These are phyloP conservation scores for Leccinum solheimii DNA, from an alignment of 1,284 basidiomycete genomes.

Conservation along the genomic window DNA sequence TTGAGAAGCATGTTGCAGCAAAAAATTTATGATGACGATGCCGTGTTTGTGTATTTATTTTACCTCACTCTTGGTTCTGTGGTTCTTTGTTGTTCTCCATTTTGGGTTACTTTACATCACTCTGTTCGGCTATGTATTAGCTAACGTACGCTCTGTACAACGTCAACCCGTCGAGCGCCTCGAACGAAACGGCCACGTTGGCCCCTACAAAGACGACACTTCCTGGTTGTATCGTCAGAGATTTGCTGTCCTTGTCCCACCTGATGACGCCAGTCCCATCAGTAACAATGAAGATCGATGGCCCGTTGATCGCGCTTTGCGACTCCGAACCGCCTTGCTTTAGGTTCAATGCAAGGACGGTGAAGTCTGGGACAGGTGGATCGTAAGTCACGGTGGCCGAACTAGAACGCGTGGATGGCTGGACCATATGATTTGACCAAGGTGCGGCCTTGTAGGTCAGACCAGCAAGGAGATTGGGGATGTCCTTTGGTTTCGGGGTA, in stretches of 20 bases:
- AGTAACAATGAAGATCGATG: conserved; percentile 81
- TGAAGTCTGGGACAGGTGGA: conserved; percentile 94
- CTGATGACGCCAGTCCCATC: conserved; percentile 62
- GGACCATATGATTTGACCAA: conserved; percentile 69
- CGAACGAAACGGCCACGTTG: conserved; percentile 48
- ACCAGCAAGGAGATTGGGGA: conserved; percentile 85
- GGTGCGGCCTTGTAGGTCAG: conserved; percentile 83
- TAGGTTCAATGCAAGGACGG: conserved; percentile 72
- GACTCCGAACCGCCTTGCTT: conserved; percentile 47
- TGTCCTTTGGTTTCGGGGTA: conserved; percentile 94
- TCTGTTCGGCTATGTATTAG: conserved; percentile 1
- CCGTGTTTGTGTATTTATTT: not conserved
- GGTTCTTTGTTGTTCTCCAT: not conserved
- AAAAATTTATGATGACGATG: conserved; percentile 15
- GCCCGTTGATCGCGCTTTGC: conserved; percentile 72
- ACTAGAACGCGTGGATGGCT: conserved; percentile 52
- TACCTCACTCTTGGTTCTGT: not conserved
- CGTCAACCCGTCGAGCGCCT: conserved; percentile 38
- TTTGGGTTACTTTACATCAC: not conserved
- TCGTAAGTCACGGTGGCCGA: conserved; percentile 62
- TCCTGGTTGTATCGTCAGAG: conserved; percentile 59
- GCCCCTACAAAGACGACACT: conserved; percentile 89
- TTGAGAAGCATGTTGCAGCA: conserved; percentile 57
- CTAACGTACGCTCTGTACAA: conserved; percentile 70
- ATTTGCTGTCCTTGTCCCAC: conserved; percentile 43